Evolutionary conservation across 2,329 filamentous ascomycete species (phyloP).

Genomic region (Aureobasidium mangrovei): DNA sequence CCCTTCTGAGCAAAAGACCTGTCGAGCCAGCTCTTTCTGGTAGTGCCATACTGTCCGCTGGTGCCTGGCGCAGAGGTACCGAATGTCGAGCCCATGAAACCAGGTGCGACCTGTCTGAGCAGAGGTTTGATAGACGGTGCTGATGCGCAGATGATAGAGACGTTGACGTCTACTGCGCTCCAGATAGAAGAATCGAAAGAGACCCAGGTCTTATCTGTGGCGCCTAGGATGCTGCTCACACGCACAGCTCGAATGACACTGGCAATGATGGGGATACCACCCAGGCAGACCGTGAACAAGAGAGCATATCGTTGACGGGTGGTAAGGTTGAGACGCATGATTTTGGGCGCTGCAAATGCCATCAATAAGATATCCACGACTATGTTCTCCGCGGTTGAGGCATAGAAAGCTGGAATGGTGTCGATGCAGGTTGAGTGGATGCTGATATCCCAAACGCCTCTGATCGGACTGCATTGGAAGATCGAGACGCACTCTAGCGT

Average conservation of each 20-base stretch:
- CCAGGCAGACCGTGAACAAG: background rate
- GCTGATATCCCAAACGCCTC: constrained; percentile 2
- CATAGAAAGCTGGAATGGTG: constrained; percentile 9
- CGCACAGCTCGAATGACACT: constrained; percentile 6
- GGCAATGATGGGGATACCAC: constrained; percentile 1
- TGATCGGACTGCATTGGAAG: constrained; percentile 6
- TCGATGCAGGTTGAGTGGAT: constrained; percentile 1
- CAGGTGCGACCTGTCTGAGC: constrained; percentile 2
- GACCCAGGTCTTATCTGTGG: constrained; percentile 2
- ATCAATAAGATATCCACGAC: constrained; percentile 6
- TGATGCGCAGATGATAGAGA: constrained; percentile 10
- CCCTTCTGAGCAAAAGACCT: background rate
- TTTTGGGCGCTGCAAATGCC: constrained; percentile 5
- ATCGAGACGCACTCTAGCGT: constrained; percentile 1
- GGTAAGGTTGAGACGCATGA: constrained; percentile 3
- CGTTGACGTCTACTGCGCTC: constrained; percentile 8
- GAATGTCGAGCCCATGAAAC: constrained; percentile 5
- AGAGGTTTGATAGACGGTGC: constrained; percentile 8
- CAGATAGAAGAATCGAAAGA: constrained; percentile 6
- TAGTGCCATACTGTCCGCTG: background rate
- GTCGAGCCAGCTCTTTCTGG: background rate
- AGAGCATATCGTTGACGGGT: constrained; percentile 4
- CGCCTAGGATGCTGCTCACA: background rate
- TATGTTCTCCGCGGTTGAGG: background rate
- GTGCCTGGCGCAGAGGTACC: background rate